Conservation (phyloP, 2,329 filamentous ascomycete genomes). For the Biscogniauxia marginata region DNA sequence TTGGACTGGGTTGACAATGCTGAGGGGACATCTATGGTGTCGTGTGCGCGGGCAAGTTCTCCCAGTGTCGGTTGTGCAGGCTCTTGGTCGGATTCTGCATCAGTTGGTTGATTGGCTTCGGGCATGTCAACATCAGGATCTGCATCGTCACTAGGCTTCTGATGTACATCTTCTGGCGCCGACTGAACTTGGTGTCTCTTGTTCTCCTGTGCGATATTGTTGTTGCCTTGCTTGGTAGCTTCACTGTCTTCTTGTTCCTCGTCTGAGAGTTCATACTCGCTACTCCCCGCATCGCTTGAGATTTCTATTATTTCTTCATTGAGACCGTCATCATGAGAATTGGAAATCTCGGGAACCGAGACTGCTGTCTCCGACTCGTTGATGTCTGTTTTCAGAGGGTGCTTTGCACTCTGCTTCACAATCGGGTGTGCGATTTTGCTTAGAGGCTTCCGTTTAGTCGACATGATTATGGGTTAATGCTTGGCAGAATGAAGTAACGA, state of each 20-base stretch:
- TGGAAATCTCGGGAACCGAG: conserved; percentile 41
- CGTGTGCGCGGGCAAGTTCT: conserved; percentile 73
- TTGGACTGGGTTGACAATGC: conserved; percentile 47
- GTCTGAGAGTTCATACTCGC: conserved; percentile 46
- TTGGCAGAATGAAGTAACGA: not conserved
- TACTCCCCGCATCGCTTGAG: conserved; percentile 53
- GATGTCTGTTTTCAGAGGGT: conserved; percentile 48
- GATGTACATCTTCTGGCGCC: conserved; percentile 17
- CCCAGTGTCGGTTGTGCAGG: conserved; percentile 72
- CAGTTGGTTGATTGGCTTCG: conserved; percentile 28
- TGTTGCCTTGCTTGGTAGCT: conserved; percentile 9
- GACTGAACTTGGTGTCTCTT: conserved; percentile 8
- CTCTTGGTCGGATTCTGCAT: conserved; percentile 46
- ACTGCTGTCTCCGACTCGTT: conserved; percentile 60
- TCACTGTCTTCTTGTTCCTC: conserved; percentile 35
- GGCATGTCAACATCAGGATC: conserved; percentile 31
- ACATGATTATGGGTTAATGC: conserved; percentile 40
- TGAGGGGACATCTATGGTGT: conserved; percentile 73
- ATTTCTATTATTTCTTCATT: conserved; percentile 52
- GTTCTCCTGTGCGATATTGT: not conserved
- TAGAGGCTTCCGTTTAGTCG: conserved; percentile 60
- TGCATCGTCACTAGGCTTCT: conserved; percentile 25
- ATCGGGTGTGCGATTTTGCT: conserved; percentile 56
- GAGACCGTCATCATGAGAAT: conserved; percentile 31
- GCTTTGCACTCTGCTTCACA: conserved; percentile 53